Evolutionary conservation across 2,329 filamentous ascomycete genomes (phyloP), one percentile per base, ranked within the genome.

Genomic region (Aspergillus sp.): DNA sequence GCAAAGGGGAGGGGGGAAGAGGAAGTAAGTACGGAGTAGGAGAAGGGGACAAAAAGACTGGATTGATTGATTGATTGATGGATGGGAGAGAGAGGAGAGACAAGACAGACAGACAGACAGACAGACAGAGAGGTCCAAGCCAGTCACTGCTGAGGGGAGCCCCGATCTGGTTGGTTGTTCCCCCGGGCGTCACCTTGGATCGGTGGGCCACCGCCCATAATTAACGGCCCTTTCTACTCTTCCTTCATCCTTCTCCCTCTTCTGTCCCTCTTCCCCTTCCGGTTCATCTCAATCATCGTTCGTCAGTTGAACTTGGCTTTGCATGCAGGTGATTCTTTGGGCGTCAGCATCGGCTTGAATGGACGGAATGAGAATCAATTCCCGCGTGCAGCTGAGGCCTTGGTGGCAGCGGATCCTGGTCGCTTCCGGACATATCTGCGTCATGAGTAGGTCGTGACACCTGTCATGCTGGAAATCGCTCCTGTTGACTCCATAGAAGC

Each of bases 151-250:
- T 53, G 55, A 63, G 52, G 49, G 58, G 55, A 49, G 55, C 55
- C 41, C 41, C 58, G 55, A 61, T 58, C 54, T 47, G 52, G 55
- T 61, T 60, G 58, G 55, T 45, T 55, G 60, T 48, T 52, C 45
- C 51, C 51, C 51, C 32, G 32, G 51, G 21, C 51, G 17, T 39
- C 19, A 13, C 15, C 51, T 41, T 25, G 51, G 19, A 21, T 43
- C 51, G 36, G 51, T 54, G 38, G 51, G 36, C 38, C 51, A 28
- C 21, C 39, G n/a, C 17, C 39, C 39, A 21, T 43, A 17, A 36
- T 36, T 36, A 17, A 43, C 39, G 19, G 7, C n/a, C 15, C 39
- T 19, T 17, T 43, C 39, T 19, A 8, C 39, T 17, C 21, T 19
- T 25, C 30, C 7, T 23, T 53, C 19, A n/a, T 21, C 25, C 2